Conservation (phyloP, 495 filamentous ascomycete genomes). For the Xylaria flabelliformis region DNA sequence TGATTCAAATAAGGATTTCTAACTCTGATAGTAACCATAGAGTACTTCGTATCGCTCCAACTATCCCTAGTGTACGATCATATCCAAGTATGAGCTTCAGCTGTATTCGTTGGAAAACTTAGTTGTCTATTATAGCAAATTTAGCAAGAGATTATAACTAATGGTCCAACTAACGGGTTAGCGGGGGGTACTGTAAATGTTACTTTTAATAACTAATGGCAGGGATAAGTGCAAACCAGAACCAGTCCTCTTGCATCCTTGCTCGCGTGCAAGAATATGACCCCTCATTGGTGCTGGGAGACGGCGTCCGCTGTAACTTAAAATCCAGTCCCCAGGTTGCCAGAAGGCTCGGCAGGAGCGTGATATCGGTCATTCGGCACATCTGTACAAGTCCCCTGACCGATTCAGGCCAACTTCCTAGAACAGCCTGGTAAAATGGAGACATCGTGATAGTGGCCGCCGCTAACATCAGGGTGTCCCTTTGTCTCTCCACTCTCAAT, state of each 20-base stretch:
- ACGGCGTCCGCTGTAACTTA: background rate
- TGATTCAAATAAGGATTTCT: background rate
- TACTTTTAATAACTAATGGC: background rate
- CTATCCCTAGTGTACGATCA: background rate
- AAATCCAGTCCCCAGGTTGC: background rate
- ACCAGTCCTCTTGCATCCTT: slow-evolving; percentile 8
- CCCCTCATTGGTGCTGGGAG: background rate
- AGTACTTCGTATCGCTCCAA: background rate
- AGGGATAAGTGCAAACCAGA: background rate
- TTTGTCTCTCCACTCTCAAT: slow-evolving; percentile 21
- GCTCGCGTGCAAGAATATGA: slow-evolving; percentile 4
- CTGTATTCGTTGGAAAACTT: background rate
- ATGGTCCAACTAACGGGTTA: background rate
- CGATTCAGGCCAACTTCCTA: slow-evolving; percentile 21
- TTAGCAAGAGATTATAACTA: background rate
- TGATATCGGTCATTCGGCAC: slow-evolving; percentile 21
- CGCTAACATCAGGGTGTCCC: slow-evolving; percentile 13
- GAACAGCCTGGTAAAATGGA: slow-evolving; percentile 10
- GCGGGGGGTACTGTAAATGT: background rate
- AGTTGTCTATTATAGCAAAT: background rate
- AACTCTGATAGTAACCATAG: background rate
- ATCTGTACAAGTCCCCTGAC: slow-evolving; percentile 18
- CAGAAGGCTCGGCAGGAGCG: slow-evolving; percentile 4
- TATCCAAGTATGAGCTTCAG: background rate
- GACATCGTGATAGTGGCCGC: slow-evolving; percentile 22